Evolutionary conservation across 2,329 filamentous ascomycete genomes (phyloP).

Genomic region (Penicillium freii): DNA sequence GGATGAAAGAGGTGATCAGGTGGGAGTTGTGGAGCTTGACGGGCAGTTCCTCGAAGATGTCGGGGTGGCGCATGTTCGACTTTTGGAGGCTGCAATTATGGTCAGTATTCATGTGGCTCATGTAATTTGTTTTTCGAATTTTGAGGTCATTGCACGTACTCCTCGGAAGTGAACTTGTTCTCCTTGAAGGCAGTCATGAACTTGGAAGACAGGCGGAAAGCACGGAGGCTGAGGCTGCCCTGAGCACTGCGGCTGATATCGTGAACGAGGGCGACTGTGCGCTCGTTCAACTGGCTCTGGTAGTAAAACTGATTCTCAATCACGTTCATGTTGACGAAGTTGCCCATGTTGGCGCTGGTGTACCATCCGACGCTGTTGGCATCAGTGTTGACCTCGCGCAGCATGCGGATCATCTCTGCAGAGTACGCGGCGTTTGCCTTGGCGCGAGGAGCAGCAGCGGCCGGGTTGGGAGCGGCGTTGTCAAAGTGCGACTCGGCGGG

Average conservation of each 20-base stretch:
- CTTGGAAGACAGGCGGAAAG: slow-evolving; percentile 80
- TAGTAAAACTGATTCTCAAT: slow-evolving; percentile 98
- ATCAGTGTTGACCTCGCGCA: slow-evolving; percentile 97
- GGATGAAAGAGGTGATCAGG: slow-evolving; percentile 89
- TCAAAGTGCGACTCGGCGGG: slow-evolving; percentile 70
- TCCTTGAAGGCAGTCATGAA: slow-evolving; percentile 96
- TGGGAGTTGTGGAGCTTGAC: slow-evolving; percentile 94
- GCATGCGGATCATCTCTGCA: slow-evolving; percentile 93
- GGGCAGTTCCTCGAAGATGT: slow-evolving; percentile 88
- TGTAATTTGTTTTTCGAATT: neutral
- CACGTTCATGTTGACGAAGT: slow-evolving; percentile 91
- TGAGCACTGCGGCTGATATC: slow-evolving; percentile 94
- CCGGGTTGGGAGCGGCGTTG: slow-evolving; percentile 65
- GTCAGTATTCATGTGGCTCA: slow-evolving; percentile 14
- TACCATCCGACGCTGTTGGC: slow-evolving; percentile 99
- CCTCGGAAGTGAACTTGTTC: slow-evolving; percentile 95
- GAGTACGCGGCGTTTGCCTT: slow-evolving; percentile 89
- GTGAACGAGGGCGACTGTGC: slow-evolving; percentile 84
- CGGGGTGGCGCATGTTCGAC: slow-evolving; percentile 87
- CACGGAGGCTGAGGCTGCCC: slow-evolving; percentile 82
- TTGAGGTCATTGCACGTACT: slow-evolving; percentile 56
- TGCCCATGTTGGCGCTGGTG: slow-evolving; percentile 97
- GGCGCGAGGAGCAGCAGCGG: slow-evolving; percentile 83
- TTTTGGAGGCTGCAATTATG: slow-evolving; percentile 73
- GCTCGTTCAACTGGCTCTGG: slow-evolving; percentile 86